Evolutionary conservation across 2,329 filamentous ascomycete species (phyloP), one percentile per base, ranked within the genome.

Genomic region (Aspergillus neoniger): DNA sequence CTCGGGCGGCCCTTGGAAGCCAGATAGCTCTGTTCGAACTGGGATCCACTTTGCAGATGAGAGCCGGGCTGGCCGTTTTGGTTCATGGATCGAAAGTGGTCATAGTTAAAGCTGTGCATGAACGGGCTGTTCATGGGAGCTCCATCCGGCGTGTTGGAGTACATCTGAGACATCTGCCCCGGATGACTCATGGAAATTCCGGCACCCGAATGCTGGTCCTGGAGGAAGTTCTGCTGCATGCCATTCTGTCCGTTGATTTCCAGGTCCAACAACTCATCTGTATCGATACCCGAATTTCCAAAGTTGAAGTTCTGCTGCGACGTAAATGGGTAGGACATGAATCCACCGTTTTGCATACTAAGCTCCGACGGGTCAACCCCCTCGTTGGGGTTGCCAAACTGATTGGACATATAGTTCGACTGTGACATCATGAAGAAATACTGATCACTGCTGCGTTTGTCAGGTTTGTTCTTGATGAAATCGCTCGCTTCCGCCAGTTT

Each of bases 71-170:
- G 72, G 61, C 82, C 81, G 71, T 84, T 82, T 71, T 81, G 82
- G 57, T 90, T 88, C 70, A 81, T 80, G 60, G 86, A 85, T 48
- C 90, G 86, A 74, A 92, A 96, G 65, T 92, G 90, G 38, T 83
- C 83, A 71, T 90, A 90, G 77, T 88, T 89, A 80, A 93, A 95
- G 71, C 85, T 88, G 68, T 90, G 86, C 44, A 91, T 85, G 71
- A 92, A 97, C 0, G 94, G 94, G 70, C 92, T 97, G 72, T 96
- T 91, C 62, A 96, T 94, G 5, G 94, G 92, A 56, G 92, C 90
- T 55, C 92, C 92, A 63, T 98, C 94, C 3, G 94, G 93, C 2
- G 93, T 96, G 74, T 91, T 91, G 19, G 94, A 96, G 77, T 90
- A 98, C 63, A 91, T 87, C 71, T 90, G 75, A 14, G 75, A 89